Evolutionary conservation across 768 basidiomycete species (phyloP).

Genomic region (Floccularia luteovirens): DNA sequence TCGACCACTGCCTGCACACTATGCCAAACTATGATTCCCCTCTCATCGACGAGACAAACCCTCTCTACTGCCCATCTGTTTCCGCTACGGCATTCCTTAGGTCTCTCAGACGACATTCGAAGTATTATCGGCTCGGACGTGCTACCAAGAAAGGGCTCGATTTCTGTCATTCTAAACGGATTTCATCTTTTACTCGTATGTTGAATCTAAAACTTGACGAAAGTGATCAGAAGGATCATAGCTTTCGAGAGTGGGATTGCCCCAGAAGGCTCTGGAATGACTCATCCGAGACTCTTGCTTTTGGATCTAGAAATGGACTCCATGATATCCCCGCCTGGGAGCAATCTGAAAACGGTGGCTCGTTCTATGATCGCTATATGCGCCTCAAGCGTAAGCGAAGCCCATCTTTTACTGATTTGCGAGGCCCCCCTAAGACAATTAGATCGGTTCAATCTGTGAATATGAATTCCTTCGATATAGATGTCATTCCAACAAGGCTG

Average conservation of each 20-base stretch:
- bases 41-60: slow-evolving; percentile 43
- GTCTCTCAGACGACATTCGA: slow-evolving; percentile 32
- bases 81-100: slow-evolving; percentile 38
- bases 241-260: slow-evolving; percentile 2
- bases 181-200: slow-evolving; percentile 23
- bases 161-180: slow-evolving; percentile 8
- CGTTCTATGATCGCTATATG: neutral
- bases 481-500: slow-evolving; percentile 26
- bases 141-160: neutral
- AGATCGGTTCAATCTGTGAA: slow-evolving; percentile 34
- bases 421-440: slow-evolving; percentile 32
- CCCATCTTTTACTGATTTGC: slow-evolving; percentile 34
- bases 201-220: slow-evolving; percentile 15
- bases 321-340: neutral
- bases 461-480: slow-evolving; percentile 38
- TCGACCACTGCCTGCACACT: no score
- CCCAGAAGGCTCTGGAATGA: neutral
- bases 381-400: slow-evolving; percentile 21
- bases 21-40: slow-evolving; percentile 15
- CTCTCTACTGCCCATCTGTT: slow-evolving; percentile 48
- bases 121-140: neutral
- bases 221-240: slow-evolving; percentile 13
- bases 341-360: neutral
- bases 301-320: neutral
- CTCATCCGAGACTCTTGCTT: neutral